Base-by-base conservation (phyloP, 306 rosid species). In the Pueraria montana region DNA sequence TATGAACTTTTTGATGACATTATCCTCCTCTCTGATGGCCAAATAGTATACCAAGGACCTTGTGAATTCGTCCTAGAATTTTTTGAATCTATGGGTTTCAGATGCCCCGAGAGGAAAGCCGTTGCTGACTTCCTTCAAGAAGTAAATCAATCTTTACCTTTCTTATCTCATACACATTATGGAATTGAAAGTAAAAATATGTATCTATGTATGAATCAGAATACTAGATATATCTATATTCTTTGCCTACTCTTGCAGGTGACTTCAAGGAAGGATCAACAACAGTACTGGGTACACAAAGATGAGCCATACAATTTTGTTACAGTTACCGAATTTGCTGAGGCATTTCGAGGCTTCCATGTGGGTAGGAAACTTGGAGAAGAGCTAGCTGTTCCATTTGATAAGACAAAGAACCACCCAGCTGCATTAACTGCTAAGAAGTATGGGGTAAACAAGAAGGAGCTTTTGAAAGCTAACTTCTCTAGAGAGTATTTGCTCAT, bases 71-170 rank as follows among this genome's bases (percentile, higher is more conserved):
- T 88, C 46, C 88, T 88, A 11, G 89, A 88, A 30, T 88, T 88
- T 46, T 88, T 88, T 49, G 89, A 88, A 36, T 55, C 55, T 6
- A 66, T 69, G 88, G 89, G 89, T 13, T 88, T 88, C 50, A 88
- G 21, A 64, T 88, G 89, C 70, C 91, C 89, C 1, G 79, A 81
- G 80, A 86, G 88, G 13, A 88, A 88, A 78, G 88, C 81, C 1
- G 75, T 88, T 8, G 91, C 91, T 16, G 91, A 86, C 56, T 88
- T 88, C 71, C 87, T 88, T 17, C 91, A 88, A 81, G 91, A 88
- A 80, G 91, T 88, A 78, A 43, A 69, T 32, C 36, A 46, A 67
- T 27, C 30, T 73, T 40, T 56, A 14, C 27, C 21, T 49, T 43
- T 46, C 45, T 48, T 55, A 2, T 32, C 45, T 67, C 27, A 40